phyloP scores from a whole-genome alignment of 331 rosid species.

The Quercus lobata region DNA sequence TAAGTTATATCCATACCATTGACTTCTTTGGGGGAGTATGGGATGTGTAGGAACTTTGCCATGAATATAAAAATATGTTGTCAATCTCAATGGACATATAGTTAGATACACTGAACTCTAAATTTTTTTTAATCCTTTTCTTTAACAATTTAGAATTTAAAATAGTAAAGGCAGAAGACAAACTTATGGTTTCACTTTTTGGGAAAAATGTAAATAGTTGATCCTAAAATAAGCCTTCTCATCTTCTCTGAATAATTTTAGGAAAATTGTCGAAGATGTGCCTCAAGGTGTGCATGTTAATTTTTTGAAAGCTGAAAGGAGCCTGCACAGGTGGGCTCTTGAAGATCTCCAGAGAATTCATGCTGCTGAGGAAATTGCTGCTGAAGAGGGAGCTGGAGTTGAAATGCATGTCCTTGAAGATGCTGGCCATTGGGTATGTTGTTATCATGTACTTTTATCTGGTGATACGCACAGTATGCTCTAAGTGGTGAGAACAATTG shows the following conservation, averaged over 20 bases:
- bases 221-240: constrained; percentile 7
- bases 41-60: neutral
- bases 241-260: constrained; percentile 10
- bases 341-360: constrained; percentile 89
- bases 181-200: neutral
- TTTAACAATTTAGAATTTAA: neutral
- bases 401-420: constrained; percentile 98
- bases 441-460: neutral
- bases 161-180: neutral
- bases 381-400: constrained; percentile 95
- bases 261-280: constrained; percentile 92
- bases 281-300: constrained; percentile 93
- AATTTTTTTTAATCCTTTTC: neutral
- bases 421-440: constrained; percentile 96
- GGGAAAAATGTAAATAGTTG: neutral
- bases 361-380: constrained; percentile 88
- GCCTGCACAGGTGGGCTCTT: constrained; percentile 97
- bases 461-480: neutral
- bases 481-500: neutral
- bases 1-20: neutral
- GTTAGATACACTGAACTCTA: neutral
- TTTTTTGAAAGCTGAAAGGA: constrained; percentile 96
- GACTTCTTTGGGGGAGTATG: constrained; percentile 14
- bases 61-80: constrained; percentile 9
- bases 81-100: neutral